phyloP scores from a whole-genome alignment of 2,329 filamentous ascomycete species.

The Scedosporium dehoogii region DNA sequence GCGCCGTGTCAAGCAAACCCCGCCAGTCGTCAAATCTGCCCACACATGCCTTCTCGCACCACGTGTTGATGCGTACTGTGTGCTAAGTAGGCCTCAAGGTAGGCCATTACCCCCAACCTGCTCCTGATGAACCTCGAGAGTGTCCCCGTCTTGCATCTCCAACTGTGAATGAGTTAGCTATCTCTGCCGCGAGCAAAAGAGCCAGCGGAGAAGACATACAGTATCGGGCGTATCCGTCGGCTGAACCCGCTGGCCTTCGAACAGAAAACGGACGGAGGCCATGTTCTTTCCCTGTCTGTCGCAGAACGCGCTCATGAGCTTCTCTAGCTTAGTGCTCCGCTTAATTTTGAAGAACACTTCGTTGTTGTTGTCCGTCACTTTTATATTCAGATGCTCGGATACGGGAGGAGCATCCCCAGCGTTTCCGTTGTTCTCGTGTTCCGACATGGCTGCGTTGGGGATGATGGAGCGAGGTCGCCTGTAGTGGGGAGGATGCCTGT shows the following conservation, averaged over 20 bases:
- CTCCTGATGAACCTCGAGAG: slow-evolving; percentile 94
- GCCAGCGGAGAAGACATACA: slow-evolving; percentile 45
- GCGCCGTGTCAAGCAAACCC: too few species aligned
- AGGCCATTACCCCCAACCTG: slow-evolving; percentile 66
- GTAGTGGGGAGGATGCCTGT: background rate
- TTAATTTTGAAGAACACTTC: slow-evolving; percentile 99
- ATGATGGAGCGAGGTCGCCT: background rate
- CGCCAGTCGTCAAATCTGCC: too few species aligned
- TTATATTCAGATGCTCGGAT: slow-evolving; percentile 92
- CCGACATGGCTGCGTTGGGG: slow-evolving; percentile 31
- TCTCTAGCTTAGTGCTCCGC: slow-evolving; percentile 88
- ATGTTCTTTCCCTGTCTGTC: slow-evolving; percentile 86
- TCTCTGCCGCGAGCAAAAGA: slow-evolving; percentile 2
- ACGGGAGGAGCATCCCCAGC: slow-evolving; percentile 32
- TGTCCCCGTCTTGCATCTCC: slow-evolving; percentile 94
- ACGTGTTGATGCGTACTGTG: too few species aligned
- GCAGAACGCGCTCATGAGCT: slow-evolving; percentile 97
- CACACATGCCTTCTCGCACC: too few species aligned
- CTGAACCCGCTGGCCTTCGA: slow-evolving; percentile 90
- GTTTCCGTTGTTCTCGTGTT: slow-evolving; percentile 40
- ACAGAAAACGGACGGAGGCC: slow-evolving; percentile 82
- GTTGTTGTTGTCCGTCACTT: slow-evolving; percentile 98
- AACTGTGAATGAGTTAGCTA: slow-evolving; percentile 45
- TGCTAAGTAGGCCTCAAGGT: background rate
- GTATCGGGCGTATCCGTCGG: slow-evolving; percentile 82